Evolutionary conservation across 2,329 filamentous ascomycete species (phyloP), one percentile per base, ranked within the genome.

Genomic region (Pseudomassariella vexata): DNA sequence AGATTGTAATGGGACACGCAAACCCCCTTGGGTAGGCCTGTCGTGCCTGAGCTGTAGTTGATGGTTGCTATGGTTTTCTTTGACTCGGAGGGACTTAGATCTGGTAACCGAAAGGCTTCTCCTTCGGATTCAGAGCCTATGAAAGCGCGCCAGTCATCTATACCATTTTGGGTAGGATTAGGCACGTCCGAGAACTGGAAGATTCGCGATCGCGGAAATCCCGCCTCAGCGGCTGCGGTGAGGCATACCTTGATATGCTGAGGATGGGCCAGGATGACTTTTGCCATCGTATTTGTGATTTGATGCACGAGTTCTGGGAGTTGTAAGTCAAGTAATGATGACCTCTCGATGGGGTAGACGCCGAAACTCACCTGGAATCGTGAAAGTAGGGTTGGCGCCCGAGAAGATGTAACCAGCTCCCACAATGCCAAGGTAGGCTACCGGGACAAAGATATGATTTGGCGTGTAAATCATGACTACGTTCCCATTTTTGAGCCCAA

Each of bases 391-490:
- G 44, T 74, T 76, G 5, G 63, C 67, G 14, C 68, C 71, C 31
- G 64, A 74, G 50, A 76, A 77, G 15, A 69, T 60, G 36, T 59
- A 65, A 3, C 70, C 69, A 15, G 62, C 61, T 0, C 70, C 72
- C 2, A 72, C 63, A 23, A 71, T 64, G 3, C 68, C 71, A 5
- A 75, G 53, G 43, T 73, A 76, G 10, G 66, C 65, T 4, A 67
- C 65, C 0, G 71, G 71, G 2, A 76, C 62, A 40, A 69, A 72
- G 23, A 76, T 65, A 39, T 73, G 67, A 44, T 76, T 76, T 3
- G 66, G 62, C 1, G 66, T 67, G 43, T 66, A 70, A 25, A 73
- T 60, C 59, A 76, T 61, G 19, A 73, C 66, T 3, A 71, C 66
- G 31, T 76, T 70, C 9, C 66, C 66, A 30, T 51, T 56, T 34